Conservation (phyloP, 2,329 filamentous ascomycete species). For the Penicillium italicum region DNA sequence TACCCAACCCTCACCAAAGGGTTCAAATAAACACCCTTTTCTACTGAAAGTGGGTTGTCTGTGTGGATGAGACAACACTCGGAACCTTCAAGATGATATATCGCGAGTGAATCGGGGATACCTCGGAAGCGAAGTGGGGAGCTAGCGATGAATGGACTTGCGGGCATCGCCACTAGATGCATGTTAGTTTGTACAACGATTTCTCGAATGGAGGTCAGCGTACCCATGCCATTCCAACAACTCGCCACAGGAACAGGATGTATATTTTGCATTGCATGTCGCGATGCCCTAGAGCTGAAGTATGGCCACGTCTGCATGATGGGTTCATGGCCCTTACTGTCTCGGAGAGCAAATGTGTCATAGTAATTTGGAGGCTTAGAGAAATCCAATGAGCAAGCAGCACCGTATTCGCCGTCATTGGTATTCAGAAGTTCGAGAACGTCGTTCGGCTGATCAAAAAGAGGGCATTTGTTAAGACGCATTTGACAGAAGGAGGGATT, state of each 20-base stretch:
- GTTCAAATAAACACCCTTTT: constrained; percentile 39
- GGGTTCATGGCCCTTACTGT: constrained; percentile 60
- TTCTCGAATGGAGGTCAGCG: constrained; percentile 13
- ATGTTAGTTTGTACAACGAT: constrained; percentile 6
- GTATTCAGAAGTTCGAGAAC: constrained; percentile 57
- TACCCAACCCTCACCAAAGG: constrained; percentile 42
- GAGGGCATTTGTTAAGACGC: background rate
- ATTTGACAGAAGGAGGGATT: background rate
- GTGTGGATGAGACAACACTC: constrained; percentile 66
- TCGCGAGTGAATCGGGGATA: constrained; percentile 58
- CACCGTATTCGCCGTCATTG: constrained; percentile 57
- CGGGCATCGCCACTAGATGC: constrained; percentile 25
- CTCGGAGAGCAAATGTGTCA: constrained; percentile 69
- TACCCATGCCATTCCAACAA: constrained; percentile 65
- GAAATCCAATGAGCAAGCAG: constrained; percentile 69
- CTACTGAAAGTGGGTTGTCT: constrained; percentile 33
- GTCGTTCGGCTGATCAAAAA: constrained; percentile 45
- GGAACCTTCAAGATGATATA: constrained; percentile 61
- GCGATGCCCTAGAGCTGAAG: constrained; percentile 50
- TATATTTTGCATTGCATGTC: constrained; percentile 52
- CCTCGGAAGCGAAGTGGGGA: constrained; percentile 59
- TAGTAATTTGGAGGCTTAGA: constrained; percentile 66
- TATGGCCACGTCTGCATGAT: constrained; percentile 67
- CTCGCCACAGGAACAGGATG: constrained; percentile 58
- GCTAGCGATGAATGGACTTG: constrained; percentile 20